These are phyloP conservation scores for Emmonsia crescens DNA, from an alignment of 2,329 filamentous ascomycete species.

Conservation along the genomic window DNA sequence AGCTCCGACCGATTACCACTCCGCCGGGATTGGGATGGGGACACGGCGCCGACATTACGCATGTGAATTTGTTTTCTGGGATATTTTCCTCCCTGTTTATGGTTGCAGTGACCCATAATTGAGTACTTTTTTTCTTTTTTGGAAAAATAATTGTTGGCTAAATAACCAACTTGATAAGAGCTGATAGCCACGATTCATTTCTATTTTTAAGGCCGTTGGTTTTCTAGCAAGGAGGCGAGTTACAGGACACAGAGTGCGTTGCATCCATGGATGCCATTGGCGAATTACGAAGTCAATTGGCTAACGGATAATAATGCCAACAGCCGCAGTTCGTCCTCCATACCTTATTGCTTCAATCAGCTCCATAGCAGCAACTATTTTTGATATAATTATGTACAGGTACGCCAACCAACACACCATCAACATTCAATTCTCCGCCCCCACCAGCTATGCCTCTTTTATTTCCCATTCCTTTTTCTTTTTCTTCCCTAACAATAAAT, in stretches of 20 bases:
- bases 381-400: not conserved
- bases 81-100: not conserved
- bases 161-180: not conserved
- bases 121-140: not conserved
- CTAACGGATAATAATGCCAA: not conserved
- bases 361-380: too few species aligned
- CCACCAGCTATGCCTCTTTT: not conserved
- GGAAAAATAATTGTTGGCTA: not conserved
- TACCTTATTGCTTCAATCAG: not conserved
- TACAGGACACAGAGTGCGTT: not conserved
- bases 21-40: not conserved
- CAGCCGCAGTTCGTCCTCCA: not conserved
- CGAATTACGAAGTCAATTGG: not conserved
- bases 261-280: not conserved
- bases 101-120: not conserved
- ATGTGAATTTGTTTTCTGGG: not conserved
- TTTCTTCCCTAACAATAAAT: not conserved
- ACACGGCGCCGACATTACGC: not conserved
- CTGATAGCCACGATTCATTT: not conserved
- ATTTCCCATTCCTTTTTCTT: not conserved
- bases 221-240: not conserved
- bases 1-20: slow-evolving; percentile 2
- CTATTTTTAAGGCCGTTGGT: not conserved
- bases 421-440: not conserved
- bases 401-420: not conserved